phyloP scores from a whole-genome alignment of 75 land plant species.

The Picea glauca region DNA sequence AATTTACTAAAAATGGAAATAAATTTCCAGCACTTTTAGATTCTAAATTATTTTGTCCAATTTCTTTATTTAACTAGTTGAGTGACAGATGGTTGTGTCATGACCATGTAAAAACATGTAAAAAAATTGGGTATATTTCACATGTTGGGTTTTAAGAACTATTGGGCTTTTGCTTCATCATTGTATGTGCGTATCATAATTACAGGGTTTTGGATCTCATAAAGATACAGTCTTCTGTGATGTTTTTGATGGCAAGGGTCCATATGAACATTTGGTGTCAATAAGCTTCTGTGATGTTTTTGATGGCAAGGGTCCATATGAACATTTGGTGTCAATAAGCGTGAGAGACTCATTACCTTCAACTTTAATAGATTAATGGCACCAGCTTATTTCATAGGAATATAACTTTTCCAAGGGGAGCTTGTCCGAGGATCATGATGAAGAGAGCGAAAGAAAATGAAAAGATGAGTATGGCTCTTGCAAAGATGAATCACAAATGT shows the following conservation, averaged over 20 bases:
- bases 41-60: too few species aligned
- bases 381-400: too few species aligned
- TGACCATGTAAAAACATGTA: background rate
- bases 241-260: conserved; percentile 90
- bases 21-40: too few species aligned
- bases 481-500: too few species aligned
- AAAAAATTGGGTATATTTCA: background rate
- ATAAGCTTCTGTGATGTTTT: conserved; percentile 77
- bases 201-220: conserved; percentile 60
- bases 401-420: too few species aligned
- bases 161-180: background rate
- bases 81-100: too few species aligned
- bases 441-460: too few species aligned
- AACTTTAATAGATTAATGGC: too few species aligned
- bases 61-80: too few species aligned
- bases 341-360: conserved; percentile 53
- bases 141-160: background rate
- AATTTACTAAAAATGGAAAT: too few species aligned
- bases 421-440: too few species aligned
- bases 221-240: conserved; percentile 67
- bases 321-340: conserved; percentile 66
- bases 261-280: conserved; percentile 71
- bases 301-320: conserved; percentile 84
- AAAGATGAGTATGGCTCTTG: too few species aligned
- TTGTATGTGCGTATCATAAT: background rate